These are phyloP conservation scores for Spathaspora arborariae DNA, from an alignment of 805 yeast genomes.

Conservation along the genomic window DNA sequence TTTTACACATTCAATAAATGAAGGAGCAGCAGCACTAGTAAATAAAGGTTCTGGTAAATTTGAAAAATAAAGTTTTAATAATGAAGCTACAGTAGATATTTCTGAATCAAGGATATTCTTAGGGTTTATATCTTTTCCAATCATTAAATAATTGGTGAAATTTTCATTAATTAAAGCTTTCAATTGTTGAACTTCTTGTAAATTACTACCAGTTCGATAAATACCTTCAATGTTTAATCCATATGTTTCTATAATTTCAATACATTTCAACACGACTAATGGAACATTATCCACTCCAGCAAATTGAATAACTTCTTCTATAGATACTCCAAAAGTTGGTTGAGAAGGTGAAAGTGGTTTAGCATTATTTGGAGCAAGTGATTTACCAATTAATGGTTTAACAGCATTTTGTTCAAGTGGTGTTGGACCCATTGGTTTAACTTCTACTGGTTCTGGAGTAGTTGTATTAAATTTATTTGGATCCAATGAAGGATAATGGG, in stretches of 20 bases:
- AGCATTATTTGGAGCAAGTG: constrained; percentile 6
- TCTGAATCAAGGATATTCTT: constrained; percentile 66
- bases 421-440: not conserved
- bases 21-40: constrained; percentile 56
- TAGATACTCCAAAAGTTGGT: constrained; percentile 76
- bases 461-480: not conserved
- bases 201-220: constrained; percentile 81
- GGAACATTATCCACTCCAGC: constrained; percentile 92
- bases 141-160: constrained; percentile 55
- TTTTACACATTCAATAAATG: constrained; percentile 67
- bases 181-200: constrained; percentile 66
- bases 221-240: constrained; percentile 89
- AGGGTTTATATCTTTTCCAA: constrained; percentile 40
- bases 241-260: constrained; percentile 76
- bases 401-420: constrained; percentile 34
- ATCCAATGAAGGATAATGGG: not conserved
- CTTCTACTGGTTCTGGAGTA: not conserved
- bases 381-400: constrained; percentile 18
- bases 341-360: constrained; percentile 9
- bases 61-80: constrained; percentile 78
- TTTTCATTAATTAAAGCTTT: constrained; percentile 70
- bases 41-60: constrained; percentile 85
- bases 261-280: constrained; percentile 81
- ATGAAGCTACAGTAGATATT: constrained; percentile 81
- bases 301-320: constrained; percentile 70